Evolutionary conservation across 208 protist genomes (phyloP), one percentile per base, ranked within the genome.

Genomic region (Acanthamoeba polyphaga): DNA sequence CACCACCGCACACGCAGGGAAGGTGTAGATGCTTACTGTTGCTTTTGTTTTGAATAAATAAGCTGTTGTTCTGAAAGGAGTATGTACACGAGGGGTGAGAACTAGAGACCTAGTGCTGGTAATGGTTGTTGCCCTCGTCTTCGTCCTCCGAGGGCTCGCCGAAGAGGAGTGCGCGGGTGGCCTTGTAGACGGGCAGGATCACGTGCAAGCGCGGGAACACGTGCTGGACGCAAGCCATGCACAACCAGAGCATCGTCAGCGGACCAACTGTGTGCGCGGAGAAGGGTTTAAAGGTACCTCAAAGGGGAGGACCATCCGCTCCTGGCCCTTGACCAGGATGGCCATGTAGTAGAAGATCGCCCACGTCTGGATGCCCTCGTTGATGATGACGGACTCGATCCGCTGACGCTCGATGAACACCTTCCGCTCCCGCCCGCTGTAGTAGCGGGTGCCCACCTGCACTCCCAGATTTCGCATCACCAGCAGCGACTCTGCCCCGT

Each of bases 341-440:
- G 62, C 87, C 53, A 92, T 24, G 87, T 92, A 92, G 60, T 74
- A 92, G 60, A 92, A 49, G 55, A 92, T 53, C 4, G 32, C 27
- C 62, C 49, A 74, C 43, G 62, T 68, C 38, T 51, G 38, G 17
- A 92, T 49, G 34, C 87, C 87, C 27, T 92, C 87, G 87, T 92
- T 92, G 87, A 92, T 92, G 60, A 74, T 34, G 19, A 92, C 60
- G 55, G 22, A 51, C 34, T 68, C 62, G 62, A 92, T 68, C 4
- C 34, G 53, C n/a, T 68, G 29, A 9, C 64, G 55, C 34, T 92
- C 87, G 58, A 92, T 92, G 87, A 92, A 92, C 60, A 51, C 49
- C 29, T 55, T 8, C 22, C 34, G 66, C 43, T 68, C 22, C 2
- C 24, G 62, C 17, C 87, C 87, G 60, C 60, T 92, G 87, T 74